Percentiles rank a stretch among this genome's conserved stretches.
These are phyloP conservation scores for Pseudozyma thailandica DNA, from an alignment of 1,284 basidiomycete genomes.

Conservation along the genomic window DNA sequence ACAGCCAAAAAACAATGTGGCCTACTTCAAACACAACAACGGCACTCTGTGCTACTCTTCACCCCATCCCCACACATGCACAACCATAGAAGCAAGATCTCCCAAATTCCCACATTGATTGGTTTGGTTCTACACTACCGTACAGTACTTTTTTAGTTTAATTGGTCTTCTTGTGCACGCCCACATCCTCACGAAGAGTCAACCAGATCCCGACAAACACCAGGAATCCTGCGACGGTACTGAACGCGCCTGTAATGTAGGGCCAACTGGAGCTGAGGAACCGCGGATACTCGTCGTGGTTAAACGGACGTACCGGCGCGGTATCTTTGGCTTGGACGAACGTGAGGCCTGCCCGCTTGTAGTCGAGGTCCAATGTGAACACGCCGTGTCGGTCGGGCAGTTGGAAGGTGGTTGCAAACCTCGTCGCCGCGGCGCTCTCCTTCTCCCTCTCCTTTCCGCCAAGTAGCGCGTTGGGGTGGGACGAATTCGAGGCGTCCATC, in stretches of 20 bases:
- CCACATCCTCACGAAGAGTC: constrained; percentile 18
- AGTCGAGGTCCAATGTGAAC: constrained; percentile 91
- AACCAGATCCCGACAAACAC: constrained; percentile 87
- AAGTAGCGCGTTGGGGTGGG: constrained; percentile 22
- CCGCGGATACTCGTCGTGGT: constrained; percentile 92
- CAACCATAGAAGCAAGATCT: neutral
- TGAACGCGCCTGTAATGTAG: constrained; percentile 89
- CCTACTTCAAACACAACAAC: constrained; percentile 19
- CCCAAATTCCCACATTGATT: neutral
- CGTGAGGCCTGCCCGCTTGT: constrained; percentile 85
- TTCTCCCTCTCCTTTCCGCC: neutral
- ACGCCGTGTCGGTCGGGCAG: constrained; percentile 96
- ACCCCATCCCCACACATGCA: neutral
- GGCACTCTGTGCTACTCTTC: constrained; percentile 11
- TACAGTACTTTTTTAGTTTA: neutral
- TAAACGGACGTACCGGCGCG: constrained; percentile 88
- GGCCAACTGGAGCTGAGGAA: constrained; percentile 95
- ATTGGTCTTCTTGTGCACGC: constrained; percentile 25
- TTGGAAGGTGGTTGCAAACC: constrained; percentile 81
- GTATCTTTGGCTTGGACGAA: constrained; percentile 78
- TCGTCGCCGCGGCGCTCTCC: constrained; percentile 62
- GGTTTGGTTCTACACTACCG: no score
- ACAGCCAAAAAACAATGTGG: constrained; percentile 1
- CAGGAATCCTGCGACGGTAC: constrained; percentile 83
- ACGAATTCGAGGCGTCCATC: constrained; percentile 10